phyloP scores from a whole-genome alignment of 2,329 filamentous ascomycete genomes.

The Trichophyton equinum region DNA sequence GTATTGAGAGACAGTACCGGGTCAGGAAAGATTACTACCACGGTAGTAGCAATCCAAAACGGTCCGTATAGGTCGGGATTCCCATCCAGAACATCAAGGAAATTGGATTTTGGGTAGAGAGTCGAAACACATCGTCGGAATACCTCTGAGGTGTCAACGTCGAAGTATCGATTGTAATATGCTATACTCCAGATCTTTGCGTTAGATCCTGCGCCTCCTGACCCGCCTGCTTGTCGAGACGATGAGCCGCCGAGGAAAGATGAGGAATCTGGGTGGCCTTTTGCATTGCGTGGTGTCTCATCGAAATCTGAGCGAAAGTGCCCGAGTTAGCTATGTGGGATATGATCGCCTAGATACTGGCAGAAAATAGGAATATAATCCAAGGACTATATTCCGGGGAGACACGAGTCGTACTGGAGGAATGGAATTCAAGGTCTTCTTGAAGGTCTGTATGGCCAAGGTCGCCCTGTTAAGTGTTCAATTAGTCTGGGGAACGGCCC shows the following conservation, averaged over 20 bases:
- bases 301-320: slow-evolving; percentile 48
- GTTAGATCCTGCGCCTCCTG: slow-evolving; percentile 47
- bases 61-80: slow-evolving; percentile 95
- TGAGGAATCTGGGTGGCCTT: slow-evolving; percentile 37
- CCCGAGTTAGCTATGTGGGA: neutral
- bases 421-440: slow-evolving; percentile 98
- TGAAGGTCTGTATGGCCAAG: slow-evolving; percentile 96
- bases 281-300: slow-evolving; percentile 42
- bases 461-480: slow-evolving; percentile 55
- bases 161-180: slow-evolving; percentile 97
- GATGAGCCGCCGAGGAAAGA: slow-evolving; percentile 37
- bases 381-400: neutral
- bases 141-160: slow-evolving; percentile 88
- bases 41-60: slow-evolving; percentile 97
- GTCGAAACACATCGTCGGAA: slow-evolving; percentile 74
- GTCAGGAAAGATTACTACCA: slow-evolving; percentile 89
- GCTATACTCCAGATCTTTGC: slow-evolving; percentile 82
- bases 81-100: slow-evolving; percentile 91
- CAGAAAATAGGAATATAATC: neutral
- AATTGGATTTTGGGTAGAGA: slow-evolving; percentile 84
- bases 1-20: slow-evolving; percentile 84
- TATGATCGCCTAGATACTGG: neutral
- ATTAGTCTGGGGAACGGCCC: slow-evolving; percentile 3
- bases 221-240: slow-evolving; percentile 28
- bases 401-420: slow-evolving; percentile 47